Percentiles rank a stretch among this genome's conserved stretches.
These are phyloP conservation scores for Clonostachys byssicola DNA, from an alignment of 2,329 filamentous ascomycete genomes.

Conservation along the genomic window DNA sequence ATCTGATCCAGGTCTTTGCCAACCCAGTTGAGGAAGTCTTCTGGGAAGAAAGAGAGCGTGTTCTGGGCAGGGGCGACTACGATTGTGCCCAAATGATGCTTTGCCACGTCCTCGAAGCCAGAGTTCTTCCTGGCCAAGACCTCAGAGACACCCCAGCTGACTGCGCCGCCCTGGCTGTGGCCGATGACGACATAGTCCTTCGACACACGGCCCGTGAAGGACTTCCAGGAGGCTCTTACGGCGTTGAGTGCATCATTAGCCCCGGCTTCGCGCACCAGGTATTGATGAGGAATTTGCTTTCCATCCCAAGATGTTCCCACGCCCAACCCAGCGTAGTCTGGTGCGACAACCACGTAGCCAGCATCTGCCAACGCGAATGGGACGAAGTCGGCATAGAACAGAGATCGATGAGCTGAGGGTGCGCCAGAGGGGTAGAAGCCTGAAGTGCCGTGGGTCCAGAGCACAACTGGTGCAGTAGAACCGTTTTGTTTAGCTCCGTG, in stretches of 20 bases:
- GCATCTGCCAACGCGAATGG: constrained; percentile 29
- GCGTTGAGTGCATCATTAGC: constrained; percentile 38
- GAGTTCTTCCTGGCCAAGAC: constrained; percentile 12
- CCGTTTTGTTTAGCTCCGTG: background rate
- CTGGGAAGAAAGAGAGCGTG: background rate
- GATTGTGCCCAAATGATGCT: constrained; percentile 7
- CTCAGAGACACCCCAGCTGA: constrained; percentile 27
- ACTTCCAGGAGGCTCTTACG: constrained; percentile 29
- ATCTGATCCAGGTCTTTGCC: constrained; percentile 1
- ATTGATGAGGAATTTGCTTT: constrained; percentile 30
- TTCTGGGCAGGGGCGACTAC: constrained; percentile 5
- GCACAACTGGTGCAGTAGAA: constrained; percentile 16
- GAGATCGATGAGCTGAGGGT: constrained; percentile 29
- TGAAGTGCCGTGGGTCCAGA: constrained; percentile 39
- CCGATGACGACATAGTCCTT: constrained; percentile 36
- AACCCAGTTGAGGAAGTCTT: background rate
- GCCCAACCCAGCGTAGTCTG: constrained; percentile 39
- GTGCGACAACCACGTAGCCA: constrained; percentile 37
- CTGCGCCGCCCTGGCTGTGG: constrained; percentile 39
- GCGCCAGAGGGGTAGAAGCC: constrained; percentile 27
- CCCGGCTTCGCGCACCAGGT: constrained; percentile 23
- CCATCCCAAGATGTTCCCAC: constrained; percentile 24
- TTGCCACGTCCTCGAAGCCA: background rate
- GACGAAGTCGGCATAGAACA: constrained; percentile 30
- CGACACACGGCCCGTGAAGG: constrained; percentile 25